Base-by-base conservation (phyloP, 495 filamentous ascomycete genomes). In the Tuber borchii region DNA sequence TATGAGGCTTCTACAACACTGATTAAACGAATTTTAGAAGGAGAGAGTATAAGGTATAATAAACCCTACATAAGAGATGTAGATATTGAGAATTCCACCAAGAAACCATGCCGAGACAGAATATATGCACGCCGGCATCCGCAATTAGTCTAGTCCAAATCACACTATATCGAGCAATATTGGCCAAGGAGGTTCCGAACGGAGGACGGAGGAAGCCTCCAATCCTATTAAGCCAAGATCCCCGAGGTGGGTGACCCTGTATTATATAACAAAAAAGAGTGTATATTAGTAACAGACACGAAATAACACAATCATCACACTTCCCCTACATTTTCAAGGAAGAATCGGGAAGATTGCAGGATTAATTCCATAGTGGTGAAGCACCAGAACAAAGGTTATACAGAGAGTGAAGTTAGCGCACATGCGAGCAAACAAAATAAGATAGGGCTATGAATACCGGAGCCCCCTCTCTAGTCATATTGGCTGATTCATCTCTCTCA, bases 121-220 rank as follows among this genome's bases (percentile, higher is more conserved):
- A 88, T 1, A 88, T 84, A 45, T 87, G 78, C 9, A 87, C 85
- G 76, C 87, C 84, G 4, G 85, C 86, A 76, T 88, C 86, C 26
- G 78, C 82, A 46, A 86, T 80, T 10, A 88, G 84, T 7, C 86
- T 86, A 45, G 82, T 83, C 76, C 81, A 86, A 74, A 87, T 87
- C 39, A 85, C 81, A 45, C 84, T 83, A 69, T 87, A 87, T 75
- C 86, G 73, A 17, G 82, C 79, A 19, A 81, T 70, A 39, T 81
- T 83, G 19, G 73, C 77, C 40, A 83, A 70, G n/a, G 73, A 77
- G 4, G 70, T 78, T 40, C 79, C 75, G 26, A 83, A 76, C 12
- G 81, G 78, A n/a, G 68, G 76, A 16, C 81, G 82, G 14, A 83
- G 68, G 72, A 83, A 83, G 34, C 73, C 39, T 14, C 78, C 81